phyloP scores from a whole-genome alignment of 2,329 filamentous ascomycete species.

The Penicillium sp. region DNA sequence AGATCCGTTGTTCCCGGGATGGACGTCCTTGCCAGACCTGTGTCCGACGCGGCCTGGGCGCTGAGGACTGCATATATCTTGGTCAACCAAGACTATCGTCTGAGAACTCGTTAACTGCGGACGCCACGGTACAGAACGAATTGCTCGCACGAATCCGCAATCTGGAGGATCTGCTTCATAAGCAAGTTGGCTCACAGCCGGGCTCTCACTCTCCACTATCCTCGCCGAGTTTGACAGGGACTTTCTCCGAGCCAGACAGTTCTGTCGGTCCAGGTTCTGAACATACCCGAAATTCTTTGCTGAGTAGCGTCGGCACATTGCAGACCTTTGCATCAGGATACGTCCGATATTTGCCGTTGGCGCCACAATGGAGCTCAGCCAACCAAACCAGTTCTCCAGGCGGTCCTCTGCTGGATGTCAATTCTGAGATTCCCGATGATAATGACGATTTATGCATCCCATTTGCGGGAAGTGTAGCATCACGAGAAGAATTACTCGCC shows the following conservation, averaged over 20 bases:
- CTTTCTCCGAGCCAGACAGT: slow-evolving; percentile 33
- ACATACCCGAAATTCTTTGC: slow-evolving; percentile 23
- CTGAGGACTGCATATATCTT: slow-evolving; percentile 44
- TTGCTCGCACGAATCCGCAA: slow-evolving; percentile 42
- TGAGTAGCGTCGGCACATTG: slow-evolving; percentile 36
- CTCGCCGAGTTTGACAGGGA: slow-evolving; percentile 33
- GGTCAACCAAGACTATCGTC: slow-evolving; percentile 39
- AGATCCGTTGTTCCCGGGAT: slow-evolving; percentile 47
- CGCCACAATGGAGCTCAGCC: slow-evolving; percentile 38
- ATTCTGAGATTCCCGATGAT: slow-evolving; percentile 33
- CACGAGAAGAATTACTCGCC: slow-evolving; percentile 36
- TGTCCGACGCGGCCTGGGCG: slow-evolving; percentile 42
- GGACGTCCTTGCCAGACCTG: slow-evolving; percentile 47
- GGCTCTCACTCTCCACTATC: slow-evolving; percentile 32
- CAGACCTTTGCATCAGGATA: slow-evolving; percentile 40
- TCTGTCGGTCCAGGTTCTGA: slow-evolving; percentile 25
- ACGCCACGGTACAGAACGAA: slow-evolving; percentile 35
- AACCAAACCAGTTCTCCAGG: slow-evolving; percentile 31
- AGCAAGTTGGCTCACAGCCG: slow-evolving; percentile 32
- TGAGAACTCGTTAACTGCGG: slow-evolving; percentile 29
- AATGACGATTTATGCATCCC: slow-evolving; percentile 42
- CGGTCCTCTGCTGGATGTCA: slow-evolving; percentile 32
- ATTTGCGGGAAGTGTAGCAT: slow-evolving; percentile 33
- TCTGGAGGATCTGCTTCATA: slow-evolving; percentile 42
- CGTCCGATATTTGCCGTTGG: slow-evolving; percentile 42